Conservation (phyloP, 169 alveolate genomes). For the Plasmodium reichenowi region DNA sequence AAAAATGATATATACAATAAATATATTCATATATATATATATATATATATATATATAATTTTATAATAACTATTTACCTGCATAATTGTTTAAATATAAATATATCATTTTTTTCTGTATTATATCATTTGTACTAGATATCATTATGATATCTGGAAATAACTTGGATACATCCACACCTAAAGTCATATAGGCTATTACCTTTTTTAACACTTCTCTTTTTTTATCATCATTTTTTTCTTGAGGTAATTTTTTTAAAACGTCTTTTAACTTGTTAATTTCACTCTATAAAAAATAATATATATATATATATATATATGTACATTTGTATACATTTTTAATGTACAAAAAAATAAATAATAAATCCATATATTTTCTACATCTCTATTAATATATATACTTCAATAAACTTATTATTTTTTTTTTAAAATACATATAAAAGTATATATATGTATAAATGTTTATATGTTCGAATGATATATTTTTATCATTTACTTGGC, state of each 20-base stretch:
- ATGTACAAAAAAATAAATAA: no score
- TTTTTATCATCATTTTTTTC: conserved; percentile 77
- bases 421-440: conserved; percentile 5
- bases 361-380: neutral
- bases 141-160: conserved; percentile 97
- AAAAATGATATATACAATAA: no score
- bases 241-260: conserved; percentile 74
- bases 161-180: conserved; percentile 98
- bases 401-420: neutral
- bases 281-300: conserved; percentile 42
- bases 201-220: conserved; percentile 90
- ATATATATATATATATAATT: neutral
- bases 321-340: neutral
- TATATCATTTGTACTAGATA: conserved; percentile 96
- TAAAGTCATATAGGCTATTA: conserved; percentile 90
- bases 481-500: conserved; percentile 75
- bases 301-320: conserved; percentile 4
- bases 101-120: conserved; percentile 99
- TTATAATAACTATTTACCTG: conserved; percentile 71
- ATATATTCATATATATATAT: neutral
- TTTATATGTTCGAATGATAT: conserved; percentile 26
- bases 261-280: conserved; percentile 71
- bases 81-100: conserved; percentile 95
- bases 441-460: conserved; percentile 1
- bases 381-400: neutral